phyloP scores from a whole-genome alignment of 306 rosid species.

The Acmispon strigosus region DNA sequence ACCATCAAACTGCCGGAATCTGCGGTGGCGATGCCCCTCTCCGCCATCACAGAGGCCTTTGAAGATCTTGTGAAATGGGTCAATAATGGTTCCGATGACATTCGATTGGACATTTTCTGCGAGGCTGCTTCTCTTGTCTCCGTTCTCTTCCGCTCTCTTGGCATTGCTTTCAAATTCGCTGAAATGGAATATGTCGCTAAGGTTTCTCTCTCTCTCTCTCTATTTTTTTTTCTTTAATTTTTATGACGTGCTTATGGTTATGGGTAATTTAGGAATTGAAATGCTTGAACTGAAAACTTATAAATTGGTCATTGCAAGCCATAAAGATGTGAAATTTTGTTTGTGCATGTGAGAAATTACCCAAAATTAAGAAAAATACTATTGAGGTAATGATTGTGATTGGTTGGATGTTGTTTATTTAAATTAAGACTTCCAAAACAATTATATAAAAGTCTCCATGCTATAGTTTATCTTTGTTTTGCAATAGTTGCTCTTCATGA shows the following conservation, averaged over 20 bases:
- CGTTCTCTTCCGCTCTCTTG: constrained; percentile 73
- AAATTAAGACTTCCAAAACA: no score
- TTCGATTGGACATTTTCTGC: constrained; percentile 55
- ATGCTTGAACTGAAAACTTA: no score
- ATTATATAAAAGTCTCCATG: no score
- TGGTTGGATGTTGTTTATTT: no score
- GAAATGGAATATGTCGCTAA: constrained; percentile 84
- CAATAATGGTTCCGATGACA: background rate
- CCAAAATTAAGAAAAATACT: background rate
- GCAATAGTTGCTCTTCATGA: no score
- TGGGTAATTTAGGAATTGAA: no score
- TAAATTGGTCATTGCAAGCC: background rate
- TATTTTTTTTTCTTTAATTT: background rate
- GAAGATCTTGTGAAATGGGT: constrained; percentile 35
- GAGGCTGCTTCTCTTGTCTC: constrained; percentile 58
- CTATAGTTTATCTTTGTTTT: no score
- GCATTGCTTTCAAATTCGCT: constrained; percentile 92
- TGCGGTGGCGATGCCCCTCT: constrained; percentile 39
- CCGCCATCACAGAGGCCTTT: constrained; percentile 68
- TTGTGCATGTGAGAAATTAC: background rate
- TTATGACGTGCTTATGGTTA: background rate
- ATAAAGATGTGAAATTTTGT: background rate
- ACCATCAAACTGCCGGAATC: background rate
- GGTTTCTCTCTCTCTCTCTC: constrained; percentile 26
- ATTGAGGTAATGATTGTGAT: no score